Conservation (phyloP, 2,329 filamentous ascomycete species). For the Botrytis hyacinthi region DNA sequence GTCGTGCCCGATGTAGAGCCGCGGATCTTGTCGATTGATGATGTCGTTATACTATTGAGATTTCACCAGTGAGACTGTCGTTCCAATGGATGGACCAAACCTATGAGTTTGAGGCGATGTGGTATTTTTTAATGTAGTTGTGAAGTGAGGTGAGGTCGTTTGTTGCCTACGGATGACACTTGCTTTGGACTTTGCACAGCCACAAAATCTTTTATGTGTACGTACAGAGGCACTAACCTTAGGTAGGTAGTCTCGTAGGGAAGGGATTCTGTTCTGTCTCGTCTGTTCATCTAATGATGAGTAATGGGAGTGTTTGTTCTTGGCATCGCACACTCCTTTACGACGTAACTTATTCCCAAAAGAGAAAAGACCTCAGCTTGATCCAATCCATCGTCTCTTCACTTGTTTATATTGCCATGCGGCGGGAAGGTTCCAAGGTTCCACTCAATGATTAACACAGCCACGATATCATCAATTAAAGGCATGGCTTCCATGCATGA, state of each 20-base stretch:
- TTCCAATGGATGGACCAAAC: background rate
- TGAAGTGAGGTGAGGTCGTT: background rate
- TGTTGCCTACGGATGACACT: background rate
- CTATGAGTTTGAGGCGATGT: background rate
- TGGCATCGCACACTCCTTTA: background rate
- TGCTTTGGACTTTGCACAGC: slow-evolving; percentile 1
- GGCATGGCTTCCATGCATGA: background rate
- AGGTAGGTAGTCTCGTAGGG: background rate
- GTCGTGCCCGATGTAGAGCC: background rate
- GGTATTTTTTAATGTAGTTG: background rate
- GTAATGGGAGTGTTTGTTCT: background rate
- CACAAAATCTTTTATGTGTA: background rate
- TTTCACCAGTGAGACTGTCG: no score
- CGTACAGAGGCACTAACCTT: background rate
- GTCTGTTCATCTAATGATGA: background rate
- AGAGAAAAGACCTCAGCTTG: background rate
- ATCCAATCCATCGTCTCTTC: background rate
- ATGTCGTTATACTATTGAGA: background rate
- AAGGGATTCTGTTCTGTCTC: background rate
- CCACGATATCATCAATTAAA: background rate
- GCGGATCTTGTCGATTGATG: background rate
- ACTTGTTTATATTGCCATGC: background rate
- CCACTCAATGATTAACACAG: background rate
- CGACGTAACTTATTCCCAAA: background rate
- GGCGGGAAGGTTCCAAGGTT: background rate